These are phyloP conservation scores for Leccinum laetum DNA, from an alignment of 1,284 basidiomycete species.

Conservation along the genomic window DNA sequence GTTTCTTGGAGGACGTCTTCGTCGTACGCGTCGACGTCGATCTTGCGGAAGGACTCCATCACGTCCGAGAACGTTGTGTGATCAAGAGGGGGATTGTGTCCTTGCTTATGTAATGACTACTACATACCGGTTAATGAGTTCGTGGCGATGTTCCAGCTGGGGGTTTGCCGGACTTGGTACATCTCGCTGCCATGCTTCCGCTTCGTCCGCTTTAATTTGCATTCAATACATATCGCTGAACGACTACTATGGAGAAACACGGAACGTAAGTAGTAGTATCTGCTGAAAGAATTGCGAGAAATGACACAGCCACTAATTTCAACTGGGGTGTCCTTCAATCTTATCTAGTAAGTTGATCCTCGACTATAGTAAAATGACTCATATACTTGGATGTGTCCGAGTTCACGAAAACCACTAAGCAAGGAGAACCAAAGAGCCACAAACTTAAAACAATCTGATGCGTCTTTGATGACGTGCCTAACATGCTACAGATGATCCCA, in stretches of 20 bases:
- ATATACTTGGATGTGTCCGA: not conserved
- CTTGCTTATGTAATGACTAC: not conserved
- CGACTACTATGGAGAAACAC: not conserved
- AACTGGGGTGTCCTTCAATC: not conserved
- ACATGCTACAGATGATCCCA: not conserved
- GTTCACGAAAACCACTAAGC: not conserved
- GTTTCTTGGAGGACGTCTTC: slow-evolving; percentile 87
- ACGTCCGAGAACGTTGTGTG: not conserved
- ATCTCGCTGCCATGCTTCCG: not conserved
- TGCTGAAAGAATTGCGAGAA: not conserved
- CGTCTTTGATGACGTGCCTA: not conserved
- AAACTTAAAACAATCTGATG: not conserved
- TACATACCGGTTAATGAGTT: too few species aligned
- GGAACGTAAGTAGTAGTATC: not conserved
- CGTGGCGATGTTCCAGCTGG: too few species aligned
- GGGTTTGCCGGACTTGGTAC: too few species aligned
- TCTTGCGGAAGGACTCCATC: slow-evolving; percentile 77
- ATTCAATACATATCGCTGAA: not conserved
- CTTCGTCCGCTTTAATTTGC: not conserved
- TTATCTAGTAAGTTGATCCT: not conserved
- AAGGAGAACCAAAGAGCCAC: not conserved
- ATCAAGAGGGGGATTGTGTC: slow-evolving; percentile 1
- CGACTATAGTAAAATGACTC: not conserved
- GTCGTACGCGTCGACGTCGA: slow-evolving; percentile 93
- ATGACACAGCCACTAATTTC: not conserved